Conservation (phyloP, 495 filamentous ascomycete species). For the Extremus antarcticus region DNA sequence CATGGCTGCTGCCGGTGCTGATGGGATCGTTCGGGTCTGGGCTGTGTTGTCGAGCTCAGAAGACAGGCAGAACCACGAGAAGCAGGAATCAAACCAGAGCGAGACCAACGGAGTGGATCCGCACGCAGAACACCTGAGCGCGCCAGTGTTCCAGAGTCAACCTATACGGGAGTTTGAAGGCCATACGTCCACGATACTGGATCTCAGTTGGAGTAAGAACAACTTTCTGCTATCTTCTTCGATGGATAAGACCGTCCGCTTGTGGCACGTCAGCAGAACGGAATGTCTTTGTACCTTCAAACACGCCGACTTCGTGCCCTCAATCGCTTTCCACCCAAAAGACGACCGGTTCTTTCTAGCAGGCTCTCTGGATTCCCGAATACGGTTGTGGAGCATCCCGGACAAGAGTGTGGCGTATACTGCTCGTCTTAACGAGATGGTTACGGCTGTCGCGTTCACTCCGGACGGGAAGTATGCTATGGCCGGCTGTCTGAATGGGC, state of each 20-base stretch:
- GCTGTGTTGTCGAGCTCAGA: slow-evolving; percentile 72
- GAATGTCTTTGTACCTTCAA: slow-evolving; percentile 94
- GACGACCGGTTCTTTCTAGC: slow-evolving; percentile 97
- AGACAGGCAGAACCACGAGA: slow-evolving; percentile 60
- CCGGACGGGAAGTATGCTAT: slow-evolving; percentile 87
- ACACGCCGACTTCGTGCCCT: slow-evolving; percentile 92
- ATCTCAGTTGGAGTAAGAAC: slow-evolving; percentile 98
- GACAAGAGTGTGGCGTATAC: slow-evolving; percentile 90
- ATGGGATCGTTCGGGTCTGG: slow-evolving; percentile 82
- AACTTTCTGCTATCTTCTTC: slow-evolving; percentile 94
- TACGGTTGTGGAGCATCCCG: slow-evolving; percentile 93
- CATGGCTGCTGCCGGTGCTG: slow-evolving; percentile 79
- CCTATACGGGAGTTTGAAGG: slow-evolving; percentile 71
- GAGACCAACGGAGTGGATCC: slow-evolving; percentile 38
- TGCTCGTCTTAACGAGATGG: slow-evolving; percentile 70
- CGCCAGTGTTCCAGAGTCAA: slow-evolving; percentile 78
- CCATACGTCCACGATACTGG: slow-evolving; percentile 78
- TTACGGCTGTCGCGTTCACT: slow-evolving; percentile 87
- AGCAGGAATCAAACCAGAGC: slow-evolving; percentile 41
- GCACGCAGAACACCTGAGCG: slow-evolving; percentile 49
- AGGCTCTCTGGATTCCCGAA: slow-evolving; percentile 82
- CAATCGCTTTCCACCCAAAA: slow-evolving; percentile 84
- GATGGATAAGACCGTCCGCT: slow-evolving; percentile 93
- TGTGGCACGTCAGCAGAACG: slow-evolving; percentile 80
- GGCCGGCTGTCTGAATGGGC: slow-evolving; percentile 73